phyloP scores from a whole-genome alignment of 176 grass and related monocot genomes.

The Eragrostis nindensis region DNA sequence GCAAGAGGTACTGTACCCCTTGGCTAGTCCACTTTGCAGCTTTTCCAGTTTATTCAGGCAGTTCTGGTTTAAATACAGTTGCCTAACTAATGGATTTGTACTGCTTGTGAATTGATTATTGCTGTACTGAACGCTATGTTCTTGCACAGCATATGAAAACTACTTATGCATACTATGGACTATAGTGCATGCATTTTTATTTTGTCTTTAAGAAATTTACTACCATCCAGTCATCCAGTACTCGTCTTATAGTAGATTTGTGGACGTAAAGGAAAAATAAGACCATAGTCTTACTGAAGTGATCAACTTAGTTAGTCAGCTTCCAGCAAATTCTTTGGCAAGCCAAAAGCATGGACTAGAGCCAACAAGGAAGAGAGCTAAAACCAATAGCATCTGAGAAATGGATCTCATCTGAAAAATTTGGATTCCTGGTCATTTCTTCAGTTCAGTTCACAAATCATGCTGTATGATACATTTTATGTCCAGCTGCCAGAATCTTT shows the following conservation, averaged over 20 bases:
- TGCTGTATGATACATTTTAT: constrained; percentile 3
- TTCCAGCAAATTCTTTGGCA: constrained; percentile 2
- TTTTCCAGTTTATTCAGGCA: constrained; percentile 1
- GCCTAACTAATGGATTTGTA: constrained; percentile 18
- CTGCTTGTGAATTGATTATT: constrained; percentile 9
- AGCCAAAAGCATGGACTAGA: neutral
- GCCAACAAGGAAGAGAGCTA: neutral
- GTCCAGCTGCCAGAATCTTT: constrained; percentile 2
- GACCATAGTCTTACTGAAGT: neutral
- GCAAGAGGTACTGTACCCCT: constrained; percentile 16
- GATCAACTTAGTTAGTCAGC: neutral
- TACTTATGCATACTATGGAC: neutral
- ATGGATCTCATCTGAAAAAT: neutral
- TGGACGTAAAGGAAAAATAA: neutral
- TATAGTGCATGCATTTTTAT: neutral
- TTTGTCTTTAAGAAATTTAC: neutral
- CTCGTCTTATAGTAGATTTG: neutral
- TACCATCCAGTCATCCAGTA: neutral
- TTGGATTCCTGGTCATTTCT: neutral
- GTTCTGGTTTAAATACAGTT: constrained; percentile 6
- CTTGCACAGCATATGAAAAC: constrained; percentile 15
- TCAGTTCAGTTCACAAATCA: constrained; percentile 3
- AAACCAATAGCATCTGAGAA: neutral
- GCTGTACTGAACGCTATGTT: constrained; percentile 16
- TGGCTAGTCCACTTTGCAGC: neutral